A percentile compares a stretch with the other conserved stretches of the same genome.
Conservation (phyloP, 139 green algal species). For the Trebouxia sp. region DNA sequence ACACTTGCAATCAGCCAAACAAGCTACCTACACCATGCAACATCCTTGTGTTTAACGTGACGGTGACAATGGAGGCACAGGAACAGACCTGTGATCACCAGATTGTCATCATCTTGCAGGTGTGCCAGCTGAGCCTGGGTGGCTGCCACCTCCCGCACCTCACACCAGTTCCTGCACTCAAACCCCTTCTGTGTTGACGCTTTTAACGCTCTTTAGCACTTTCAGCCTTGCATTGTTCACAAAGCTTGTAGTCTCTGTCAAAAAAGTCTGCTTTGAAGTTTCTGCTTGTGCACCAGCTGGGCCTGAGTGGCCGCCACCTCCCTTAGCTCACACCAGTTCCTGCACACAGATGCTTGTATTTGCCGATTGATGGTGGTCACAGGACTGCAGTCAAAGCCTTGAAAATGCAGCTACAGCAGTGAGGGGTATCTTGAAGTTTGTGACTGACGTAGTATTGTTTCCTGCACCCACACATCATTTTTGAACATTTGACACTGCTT, state of each 20-base stretch:
- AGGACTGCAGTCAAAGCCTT: too few relatives aligned
- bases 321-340: too few relatives aligned
- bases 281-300: background rate
- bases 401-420: too few relatives aligned
- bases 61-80: background rate
- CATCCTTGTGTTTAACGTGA: background rate
- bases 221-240: background rate
- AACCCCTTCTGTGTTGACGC: constrained; percentile 44
- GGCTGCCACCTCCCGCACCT: constrained; percentile 19
- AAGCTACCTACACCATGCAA: background rate
- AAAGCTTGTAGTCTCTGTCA: background rate
- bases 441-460: too few relatives aligned
- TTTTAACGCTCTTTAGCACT: constrained; percentile 6
- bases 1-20: background rate
- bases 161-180: constrained; percentile 51
- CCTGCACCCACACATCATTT: too few relatives aligned
- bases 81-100: background rate
- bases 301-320: constrained; percentile 2
- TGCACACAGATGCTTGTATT: too few relatives aligned
- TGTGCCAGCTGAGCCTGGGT: background rate
- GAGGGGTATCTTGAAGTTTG: too few relatives aligned
- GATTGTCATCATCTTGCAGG: background rate
- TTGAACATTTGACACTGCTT: too few relatives aligned
- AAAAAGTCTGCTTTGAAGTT: too few relatives aligned
- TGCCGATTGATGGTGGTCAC: too few relatives aligned